Base-by-base conservation (phyloP, 805 yeast genomes). In the Naumovozyma castellii region DNA sequence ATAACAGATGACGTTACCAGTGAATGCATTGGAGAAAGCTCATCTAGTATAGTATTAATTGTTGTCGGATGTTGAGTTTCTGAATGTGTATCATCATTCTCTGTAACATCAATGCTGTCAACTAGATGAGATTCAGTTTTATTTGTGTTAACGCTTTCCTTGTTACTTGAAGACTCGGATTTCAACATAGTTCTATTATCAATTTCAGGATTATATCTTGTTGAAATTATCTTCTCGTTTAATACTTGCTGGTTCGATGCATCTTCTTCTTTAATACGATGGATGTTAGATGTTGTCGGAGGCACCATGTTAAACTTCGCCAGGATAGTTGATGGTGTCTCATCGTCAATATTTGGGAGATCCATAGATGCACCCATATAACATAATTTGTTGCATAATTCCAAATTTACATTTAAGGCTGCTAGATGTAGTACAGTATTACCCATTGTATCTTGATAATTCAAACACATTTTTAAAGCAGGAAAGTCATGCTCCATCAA, bases 391-490 rank as follows among this genome's bases (percentile, higher is more conserved):
- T 57, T 54, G 42, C 59, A 61, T 8, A 61, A 42, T 17, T 54
- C 56, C 35, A 61, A 43, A 39, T 61, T 62, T 20, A 55, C 39
- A 35, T 62, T 62, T 18, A 57, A 41, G 4, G 66, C 75, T 0
- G 95, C 87, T 34, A 90, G 66, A 51, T 86, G 94, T 36, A 87
- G 64, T 5, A 94, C 85, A 0, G 96, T 85, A 49, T 87, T 85
- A 3, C 97, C 97, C 44, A 77, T 71, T 17, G 68, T 70, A 59
- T 92, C 97, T 54, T 76, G 84, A 50, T 80, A 87, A 53, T 85
- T 83, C 20, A 82, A 55, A 32, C 82, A 65, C 46, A 78, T 73
- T 37, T 73, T 72, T 33, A 79, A 68, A 37, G 77, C 50, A 16
- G 68, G 64, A 36, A 64, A 64, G 37, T 67, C 65, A 3, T 59